A percentile compares a stretch with the other conserved stretches of the same genome.
phyloP scores from a whole-genome alignment of 2,329 filamentous ascomycete species.

The Paecilomyces sp. region DNA sequence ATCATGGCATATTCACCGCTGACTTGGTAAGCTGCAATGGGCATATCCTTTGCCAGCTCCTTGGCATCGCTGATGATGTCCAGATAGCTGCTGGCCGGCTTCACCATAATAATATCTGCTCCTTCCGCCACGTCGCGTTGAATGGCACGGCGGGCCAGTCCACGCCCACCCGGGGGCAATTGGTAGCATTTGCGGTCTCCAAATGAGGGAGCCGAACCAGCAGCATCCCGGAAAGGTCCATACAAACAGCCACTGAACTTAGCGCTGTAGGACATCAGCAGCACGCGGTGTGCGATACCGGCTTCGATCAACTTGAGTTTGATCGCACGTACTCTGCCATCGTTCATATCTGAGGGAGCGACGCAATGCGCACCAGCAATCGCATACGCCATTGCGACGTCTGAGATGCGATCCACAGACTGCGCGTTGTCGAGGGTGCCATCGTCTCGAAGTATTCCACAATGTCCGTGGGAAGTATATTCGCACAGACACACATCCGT shows the following conservation, averaged over 20 bases:
- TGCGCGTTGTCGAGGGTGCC: conserved; percentile 87
- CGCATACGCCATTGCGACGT: conserved; percentile 98
- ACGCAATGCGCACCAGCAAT: conserved; percentile 92
- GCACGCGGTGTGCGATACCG: conserved; percentile 81
- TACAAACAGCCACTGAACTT: conserved; percentile 97
- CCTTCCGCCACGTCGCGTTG: conserved; percentile 84
- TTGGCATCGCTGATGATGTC: conserved; percentile 98
- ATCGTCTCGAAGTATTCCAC: conserved; percentile 89
- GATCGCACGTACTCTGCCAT: conserved; percentile 92
- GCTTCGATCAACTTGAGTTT: conserved; percentile 96
- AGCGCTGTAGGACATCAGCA: conserved; percentile 96
- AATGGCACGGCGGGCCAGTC: conserved; percentile 85
- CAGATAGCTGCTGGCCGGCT: conserved; percentile 89
- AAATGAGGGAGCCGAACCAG: conserved; percentile 82
- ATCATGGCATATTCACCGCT: conserved; percentile 98
- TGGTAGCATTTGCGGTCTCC: conserved; percentile 97
- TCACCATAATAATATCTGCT: conserved; percentile 98
- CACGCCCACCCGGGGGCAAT: conserved; percentile 83
- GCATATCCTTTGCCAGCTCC: conserved; percentile 84
- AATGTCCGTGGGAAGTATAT: conserved; percentile 97
- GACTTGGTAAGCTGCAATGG: conserved; percentile 93
- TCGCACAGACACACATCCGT: conserved; percentile 96
- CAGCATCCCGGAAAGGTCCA: conserved; percentile 93
- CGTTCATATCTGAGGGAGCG: conserved; percentile 97
- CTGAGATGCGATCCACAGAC: conserved; percentile 88